Base-by-base conservation (phyloP, 179 eudicot species). In the Sideroxylon spinosum region DNA sequence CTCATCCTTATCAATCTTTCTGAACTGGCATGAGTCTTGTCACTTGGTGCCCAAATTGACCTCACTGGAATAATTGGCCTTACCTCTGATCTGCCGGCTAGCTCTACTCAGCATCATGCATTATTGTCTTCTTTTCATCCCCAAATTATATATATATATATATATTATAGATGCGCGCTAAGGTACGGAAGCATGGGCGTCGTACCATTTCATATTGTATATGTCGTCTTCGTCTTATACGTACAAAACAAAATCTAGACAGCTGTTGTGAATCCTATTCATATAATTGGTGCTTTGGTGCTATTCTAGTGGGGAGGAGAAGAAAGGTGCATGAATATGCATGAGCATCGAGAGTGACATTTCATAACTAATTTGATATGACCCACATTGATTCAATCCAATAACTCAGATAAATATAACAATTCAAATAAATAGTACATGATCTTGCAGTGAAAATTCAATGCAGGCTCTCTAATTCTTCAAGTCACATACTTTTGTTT, bases 141-240 rank as follows among this genome's bases (percentile, higher is more conserved):
- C 56, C 56, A 3, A 13, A 1, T 0, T 14, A 12, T 17, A n/a
- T 20, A 3, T 22, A 61, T 61, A 6, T 61, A n/a, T 2, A 6
- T n/a, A 61, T 20, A 22, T 20, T 2, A 6, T n/a, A 61, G 3
- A 22, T 20, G 65, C n/a, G 44, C 44, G 44, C 44, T 3, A 25
- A 72, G 75, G 75, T 72, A 72, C 75, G 75, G 75, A 72, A 23
- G 32, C 10, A 53, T 72, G 20, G 75, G 16, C 61, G 9, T 72
- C 17, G 62, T 72, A 72, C 61, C 28, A 46, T 19, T 72, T 52
- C 19, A 12, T 14, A 57, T 14, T 69, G 4, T 52, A 22, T 71
- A 53, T 73, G 44, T 50, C 17, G 17, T 22, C 10, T 26, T 52
- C 57, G 49, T 20, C 6, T 28, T 8, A 71, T 52, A 6, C 25